Base-by-base conservation (phyloP, 352 stramenopile species). In the Phytopythium helicoides region DNA sequence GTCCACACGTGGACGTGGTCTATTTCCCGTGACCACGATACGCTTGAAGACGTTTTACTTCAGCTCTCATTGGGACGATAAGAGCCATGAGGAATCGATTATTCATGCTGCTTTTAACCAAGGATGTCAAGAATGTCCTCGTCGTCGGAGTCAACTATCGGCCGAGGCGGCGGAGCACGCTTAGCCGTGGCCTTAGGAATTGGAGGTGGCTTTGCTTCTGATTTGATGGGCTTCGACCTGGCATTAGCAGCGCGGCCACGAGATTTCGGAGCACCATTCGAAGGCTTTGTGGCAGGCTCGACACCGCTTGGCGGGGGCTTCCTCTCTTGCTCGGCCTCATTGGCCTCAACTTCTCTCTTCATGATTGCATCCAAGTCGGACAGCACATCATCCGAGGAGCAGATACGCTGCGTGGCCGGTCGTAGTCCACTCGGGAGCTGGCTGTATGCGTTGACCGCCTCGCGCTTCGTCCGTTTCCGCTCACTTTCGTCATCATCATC, bases 91-190 rank as follows among this genome's bases (percentile, higher is more conserved):
- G 11, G 22, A 47, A 16, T 38, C 7, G 4, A 12, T 18, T 46
- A 0, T 1, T 25, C 22, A 15, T n/a, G 26, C 28, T 11, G 0
- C 3, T 1, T 9, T 21, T 52, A 52, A 1, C 31, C 31, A 28
- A 84, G 39, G 60, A 84, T 81, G 48, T 82, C 65, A n/a, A 84
- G 47, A 22, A 87, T 71, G 36, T 84, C 73, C 51, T 84, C 76
- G 52, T 84, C 72, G 16, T 79, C 71, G 10, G 65, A 81, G 23
- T 78, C 52, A 18, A 73, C 54, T 6, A 58, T 3, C 21, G 14
- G n/a, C n/a, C n/a, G n/a, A n/a, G n/a, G n/a, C n/a, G n/a, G n/a
- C n/a, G n/a, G n/a, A n/a, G n/a, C n/a, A n/a, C n/a, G 6, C 6
- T 21, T 16, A 14, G 45, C 9, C 45, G 18, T 36, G 31, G 18